A percentile compares a stretch with the other conserved stretches of the same genome.
Conservation (phyloP, 306 rosid species). For the Cicer arietinum region DNA sequence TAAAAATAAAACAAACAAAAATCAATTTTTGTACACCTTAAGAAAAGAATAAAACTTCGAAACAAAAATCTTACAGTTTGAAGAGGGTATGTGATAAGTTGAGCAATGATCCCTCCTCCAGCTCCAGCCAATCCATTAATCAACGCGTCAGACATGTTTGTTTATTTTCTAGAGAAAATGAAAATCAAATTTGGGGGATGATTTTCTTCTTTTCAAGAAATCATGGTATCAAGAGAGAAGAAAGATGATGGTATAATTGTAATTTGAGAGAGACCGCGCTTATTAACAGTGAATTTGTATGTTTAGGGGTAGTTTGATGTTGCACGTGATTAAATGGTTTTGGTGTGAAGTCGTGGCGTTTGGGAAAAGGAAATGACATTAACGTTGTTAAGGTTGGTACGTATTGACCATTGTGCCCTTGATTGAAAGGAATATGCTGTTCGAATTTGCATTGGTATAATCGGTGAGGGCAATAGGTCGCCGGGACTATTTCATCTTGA, state of each 20-base stretch:
- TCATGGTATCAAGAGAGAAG: constrained; percentile 32
- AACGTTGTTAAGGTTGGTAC: neutral
- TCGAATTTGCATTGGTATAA: constrained; percentile 9
- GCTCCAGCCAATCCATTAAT: constrained; percentile 98
- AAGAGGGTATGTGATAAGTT: constrained; percentile 96
- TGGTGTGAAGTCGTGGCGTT: constrained; percentile 41
- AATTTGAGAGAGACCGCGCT: neutral
- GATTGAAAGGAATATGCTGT: constrained; percentile 26
- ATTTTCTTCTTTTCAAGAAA: constrained; percentile 19
- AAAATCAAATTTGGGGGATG: neutral
- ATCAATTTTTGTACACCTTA: neutral
- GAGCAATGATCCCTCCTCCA: constrained; percentile 98
- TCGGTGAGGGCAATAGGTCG: neutral
- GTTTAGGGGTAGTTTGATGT: neutral
- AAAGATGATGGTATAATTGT: neutral
- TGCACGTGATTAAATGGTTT: constrained; percentile 16
- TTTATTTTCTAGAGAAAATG: constrained; percentile 38
- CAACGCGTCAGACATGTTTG: constrained; percentile 89
- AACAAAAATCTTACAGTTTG: constrained; percentile 61
- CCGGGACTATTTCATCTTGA: neutral
- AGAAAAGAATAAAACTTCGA: neutral
- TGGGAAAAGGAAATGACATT: constrained; percentile 48
- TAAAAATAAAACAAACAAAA: neutral
- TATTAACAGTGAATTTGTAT: neutral
- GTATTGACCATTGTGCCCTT: constrained; percentile 42